Conservation (phyloP, 805 yeast species). For the Lipomyces yamadae region DNA sequence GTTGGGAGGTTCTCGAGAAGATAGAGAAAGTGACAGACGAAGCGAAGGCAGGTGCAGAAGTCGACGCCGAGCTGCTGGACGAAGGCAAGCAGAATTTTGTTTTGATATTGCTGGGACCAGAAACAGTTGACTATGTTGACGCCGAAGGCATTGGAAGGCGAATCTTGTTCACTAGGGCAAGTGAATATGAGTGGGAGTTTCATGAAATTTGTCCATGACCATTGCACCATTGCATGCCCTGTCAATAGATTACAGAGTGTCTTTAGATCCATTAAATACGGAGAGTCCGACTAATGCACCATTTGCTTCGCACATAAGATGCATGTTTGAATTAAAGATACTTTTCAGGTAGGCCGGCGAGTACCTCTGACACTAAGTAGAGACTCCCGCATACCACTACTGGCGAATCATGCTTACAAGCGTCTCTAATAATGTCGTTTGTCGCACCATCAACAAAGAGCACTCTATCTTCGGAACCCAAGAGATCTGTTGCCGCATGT, state of each 20-base stretch:
- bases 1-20: conserved; percentile 20
- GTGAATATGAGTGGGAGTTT: conserved; percentile 32
- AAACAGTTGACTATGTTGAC: conserved; percentile 27
- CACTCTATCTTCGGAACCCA: conserved; percentile 9
- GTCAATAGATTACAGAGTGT: not conserved
- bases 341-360: not conserved
- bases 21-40: conserved; percentile 21
- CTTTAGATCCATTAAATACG: not conserved
- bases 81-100: conserved; percentile 29
- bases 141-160: conserved; percentile 33
- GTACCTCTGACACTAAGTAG: conserved; percentile 55
- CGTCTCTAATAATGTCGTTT: conserved; percentile 36
- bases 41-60: conserved; percentile 15
- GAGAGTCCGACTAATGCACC: not conserved
- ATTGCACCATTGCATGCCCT: not conserved
- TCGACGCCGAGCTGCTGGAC: conserved; percentile 7
- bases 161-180: conserved; percentile 15
- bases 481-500: conserved; percentile 40
- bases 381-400: conserved; percentile 72
- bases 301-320: not conserved
- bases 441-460: not conserved
- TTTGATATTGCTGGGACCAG: conserved; percentile 26
- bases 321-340: not conserved
- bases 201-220: conserved; percentile 29
- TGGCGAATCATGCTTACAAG: conserved; percentile 42